phyloP scores from a whole-genome alignment of 306 rosid genomes.

The Casuarina cunninghamiana region DNA sequence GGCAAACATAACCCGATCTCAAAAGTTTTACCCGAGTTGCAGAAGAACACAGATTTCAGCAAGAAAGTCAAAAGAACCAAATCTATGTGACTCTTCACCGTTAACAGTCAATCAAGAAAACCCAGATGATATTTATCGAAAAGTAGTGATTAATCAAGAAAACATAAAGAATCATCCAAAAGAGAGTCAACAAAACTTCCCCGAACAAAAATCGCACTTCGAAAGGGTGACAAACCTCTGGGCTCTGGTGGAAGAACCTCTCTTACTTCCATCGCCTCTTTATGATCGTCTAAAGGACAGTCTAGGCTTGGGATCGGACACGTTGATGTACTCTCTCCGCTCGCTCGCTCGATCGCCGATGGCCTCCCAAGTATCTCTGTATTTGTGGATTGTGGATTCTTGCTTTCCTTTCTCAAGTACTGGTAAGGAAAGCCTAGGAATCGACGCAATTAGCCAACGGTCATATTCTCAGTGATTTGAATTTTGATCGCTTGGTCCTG shows the following conservation, averaged over 20 bases:
- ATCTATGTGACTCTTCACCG: neutral
- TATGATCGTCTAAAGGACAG: neutral
- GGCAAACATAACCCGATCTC: neutral
- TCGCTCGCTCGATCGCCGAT: neutral
- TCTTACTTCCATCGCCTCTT: conserved; percentile 6
- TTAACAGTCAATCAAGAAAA: neutral
- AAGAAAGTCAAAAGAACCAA: neutral
- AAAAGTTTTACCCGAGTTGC: neutral
- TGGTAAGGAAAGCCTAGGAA: neutral
- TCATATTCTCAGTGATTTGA: neutral
- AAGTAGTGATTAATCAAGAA: neutral
- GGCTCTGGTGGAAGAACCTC: neutral
- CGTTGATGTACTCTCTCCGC: neutral
- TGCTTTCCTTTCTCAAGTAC: neutral
- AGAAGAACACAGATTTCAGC: neutral
- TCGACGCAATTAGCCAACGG: neutral
- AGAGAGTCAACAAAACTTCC: neutral
- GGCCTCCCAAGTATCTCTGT: neutral
- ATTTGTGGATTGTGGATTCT: neutral
- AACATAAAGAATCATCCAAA: neutral
- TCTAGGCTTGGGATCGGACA: neutral
- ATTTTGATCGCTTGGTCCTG: neutral
- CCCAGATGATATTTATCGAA: neutral
- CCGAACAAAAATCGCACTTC: neutral
- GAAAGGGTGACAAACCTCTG: neutral